phyloP scores from a whole-genome alignment of 495 filamentous ascomycete genomes.

The Astrocystis sublimbata region DNA sequence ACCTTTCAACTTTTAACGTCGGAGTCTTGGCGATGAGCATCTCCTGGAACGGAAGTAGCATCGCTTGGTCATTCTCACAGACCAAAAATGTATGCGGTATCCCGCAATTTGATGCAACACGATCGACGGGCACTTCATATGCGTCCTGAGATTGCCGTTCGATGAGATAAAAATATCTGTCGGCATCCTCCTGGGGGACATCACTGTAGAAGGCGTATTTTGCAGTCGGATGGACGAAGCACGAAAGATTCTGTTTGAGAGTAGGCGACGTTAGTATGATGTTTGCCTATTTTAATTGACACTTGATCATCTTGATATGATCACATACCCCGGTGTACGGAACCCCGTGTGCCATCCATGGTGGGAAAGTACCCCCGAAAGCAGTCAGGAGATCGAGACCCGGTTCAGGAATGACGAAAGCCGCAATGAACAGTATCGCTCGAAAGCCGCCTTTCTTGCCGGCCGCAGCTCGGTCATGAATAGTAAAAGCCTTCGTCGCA shows the following conservation, averaged over 20 bases:
- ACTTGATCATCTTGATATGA: too few species aligned
- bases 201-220: conserved; percentile 24
- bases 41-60: conserved; percentile 25
- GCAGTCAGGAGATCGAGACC: conserved; percentile 12
- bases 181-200: conserved; percentile 11
- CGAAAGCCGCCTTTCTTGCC: conserved; percentile 37
- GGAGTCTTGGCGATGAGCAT: conserved; percentile 20
- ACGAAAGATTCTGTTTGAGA: conserved; percentile 12
- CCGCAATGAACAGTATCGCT: conserved; percentile 37
- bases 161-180: conserved; percentile 17
- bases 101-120: conserved; percentile 12
- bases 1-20: conserved; percentile 25
- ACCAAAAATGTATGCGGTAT: conserved; percentile 26
- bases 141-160: conserved; percentile 19
- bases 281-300: too few species aligned
- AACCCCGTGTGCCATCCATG: conserved; percentile 14
- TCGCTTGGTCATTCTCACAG: conserved; percentile 30
- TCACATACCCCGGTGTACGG: conserved; percentile 2
- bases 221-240: conserved; percentile 3
- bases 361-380: conserved; percentile 12
- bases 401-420: conserved; percentile 8
- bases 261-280: background rate
- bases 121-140: conserved; percentile 11
- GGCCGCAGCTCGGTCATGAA: conserved; percentile 28
- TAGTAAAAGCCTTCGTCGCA: conserved; percentile 25